Percentiles rank a stretch among this genome's conserved stretches.
phyloP scores from a whole-genome alignment of 257 asterid species.

The Scutellaria baicalensis region DNA sequence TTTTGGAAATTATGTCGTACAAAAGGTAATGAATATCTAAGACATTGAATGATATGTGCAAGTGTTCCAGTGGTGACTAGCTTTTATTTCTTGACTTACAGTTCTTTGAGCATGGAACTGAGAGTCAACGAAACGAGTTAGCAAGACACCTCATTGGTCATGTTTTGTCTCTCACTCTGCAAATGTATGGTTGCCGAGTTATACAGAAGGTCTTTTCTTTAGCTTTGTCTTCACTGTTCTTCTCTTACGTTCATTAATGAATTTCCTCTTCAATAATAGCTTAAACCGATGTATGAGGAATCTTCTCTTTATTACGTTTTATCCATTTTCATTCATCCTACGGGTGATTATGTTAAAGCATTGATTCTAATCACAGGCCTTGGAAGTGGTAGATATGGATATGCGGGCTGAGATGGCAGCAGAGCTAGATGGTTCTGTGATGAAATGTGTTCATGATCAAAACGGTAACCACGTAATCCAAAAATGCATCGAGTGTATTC shows the following conservation, averaged over 20 bases:
- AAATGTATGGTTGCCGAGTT: slow-evolving; percentile 97
- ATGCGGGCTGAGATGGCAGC: slow-evolving; percentile 60
- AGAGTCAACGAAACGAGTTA: slow-evolving; percentile 66
- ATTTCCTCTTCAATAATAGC: background rate
- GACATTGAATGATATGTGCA: background rate
- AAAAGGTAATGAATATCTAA: slow-evolving; percentile 46
- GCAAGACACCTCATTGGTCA: slow-evolving; percentile 69
- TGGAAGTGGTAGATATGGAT: slow-evolving; percentile 79
- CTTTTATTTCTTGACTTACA: slow-evolving; percentile 23
- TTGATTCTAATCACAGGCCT: slow-evolving; percentile 43
- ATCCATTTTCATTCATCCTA: background rate
- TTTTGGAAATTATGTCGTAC: slow-evolving; percentile 89
- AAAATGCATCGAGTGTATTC: slow-evolving; percentile 79
- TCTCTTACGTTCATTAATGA: no score
- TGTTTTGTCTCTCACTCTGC: slow-evolving; percentile 82
- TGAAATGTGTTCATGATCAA: slow-evolving; percentile 86
- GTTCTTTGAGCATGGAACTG: slow-evolving; percentile 92
- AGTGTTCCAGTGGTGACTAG: background rate
- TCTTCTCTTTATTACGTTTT: background rate
- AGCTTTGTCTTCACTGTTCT: slow-evolving; percentile 2
- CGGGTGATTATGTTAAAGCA: background rate
- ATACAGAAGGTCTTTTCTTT: slow-evolving; percentile 64
- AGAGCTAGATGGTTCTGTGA: slow-evolving; percentile 79
- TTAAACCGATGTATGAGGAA: background rate
- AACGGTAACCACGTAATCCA: slow-evolving; percentile 93